Evolutionary conservation across 441 rosid genomes (phyloP).

Genomic region (Erodium chrysanthum): DNA sequence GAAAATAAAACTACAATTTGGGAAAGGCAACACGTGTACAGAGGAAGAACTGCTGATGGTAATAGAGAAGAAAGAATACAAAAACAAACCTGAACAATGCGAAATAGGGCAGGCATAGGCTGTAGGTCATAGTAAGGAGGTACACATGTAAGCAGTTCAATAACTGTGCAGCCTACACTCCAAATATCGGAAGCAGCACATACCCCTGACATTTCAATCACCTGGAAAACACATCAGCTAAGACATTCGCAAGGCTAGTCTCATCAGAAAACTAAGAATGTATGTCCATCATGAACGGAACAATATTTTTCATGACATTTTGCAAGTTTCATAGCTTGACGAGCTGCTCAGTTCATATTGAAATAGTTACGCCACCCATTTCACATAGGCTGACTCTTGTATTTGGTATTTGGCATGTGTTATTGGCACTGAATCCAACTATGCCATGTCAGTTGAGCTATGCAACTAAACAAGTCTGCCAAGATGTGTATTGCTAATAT

Average conservation of each 20-base stretch:
- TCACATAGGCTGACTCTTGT: neutral
- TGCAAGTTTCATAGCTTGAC: neutral
- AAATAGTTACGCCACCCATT: neutral
- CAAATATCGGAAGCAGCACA: conserved; percentile 99
- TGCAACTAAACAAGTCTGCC: neutral
- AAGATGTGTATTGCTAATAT: conserved; percentile 4
- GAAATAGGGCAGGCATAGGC: conserved; percentile 99
- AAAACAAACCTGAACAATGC: conserved; percentile 83
- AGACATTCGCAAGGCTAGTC: conserved; percentile 1
- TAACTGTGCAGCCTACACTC: conserved; percentile 99
- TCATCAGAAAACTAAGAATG: neutral
- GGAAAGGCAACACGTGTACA: conserved; percentile 3
- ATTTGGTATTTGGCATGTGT: neutral
- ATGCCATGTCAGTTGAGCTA: neutral
- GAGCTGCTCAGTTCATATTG: neutral
- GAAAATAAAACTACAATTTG: neutral
- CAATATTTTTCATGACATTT: neutral
- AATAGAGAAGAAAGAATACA: conserved; percentile 9
- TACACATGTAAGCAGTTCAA: conserved; percentile 89
- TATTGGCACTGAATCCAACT: neutral
- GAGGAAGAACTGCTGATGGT: conserved; percentile 16
- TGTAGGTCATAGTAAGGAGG: conserved; percentile 99
- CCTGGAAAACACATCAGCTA: conserved; percentile 42
- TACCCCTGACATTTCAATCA: conserved; percentile 98
- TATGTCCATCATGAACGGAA: neutral